Evolutionary conservation across 1,284 basidiomycete genomes (phyloP).

Genomic region (Ganoderma sinense): DNA sequence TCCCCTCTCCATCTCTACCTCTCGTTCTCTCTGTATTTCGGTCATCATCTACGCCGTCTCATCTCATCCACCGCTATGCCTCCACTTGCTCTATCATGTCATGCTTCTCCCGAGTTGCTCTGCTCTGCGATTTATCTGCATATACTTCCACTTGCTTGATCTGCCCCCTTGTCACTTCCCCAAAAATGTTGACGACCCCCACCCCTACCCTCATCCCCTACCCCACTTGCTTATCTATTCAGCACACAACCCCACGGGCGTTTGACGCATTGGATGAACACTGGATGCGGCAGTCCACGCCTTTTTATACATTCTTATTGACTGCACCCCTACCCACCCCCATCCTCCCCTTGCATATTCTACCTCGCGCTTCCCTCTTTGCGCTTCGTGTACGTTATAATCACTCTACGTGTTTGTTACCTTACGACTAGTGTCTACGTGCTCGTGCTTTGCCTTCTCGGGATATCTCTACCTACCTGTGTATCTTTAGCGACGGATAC

Average conservation of each 20-base stretch:
- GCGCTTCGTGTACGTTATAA: constrained; percentile 2
- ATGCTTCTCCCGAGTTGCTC: background rate
- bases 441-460: background rate
- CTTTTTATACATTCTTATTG: background rate
- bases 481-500: constrained; percentile 10
- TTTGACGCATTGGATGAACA: background rate
- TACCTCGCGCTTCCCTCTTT: background rate
- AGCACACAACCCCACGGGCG: background rate
- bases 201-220: background rate
- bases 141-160: background rate
- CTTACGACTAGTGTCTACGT: constrained; percentile 5
- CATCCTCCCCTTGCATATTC: background rate
- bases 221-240: background rate
- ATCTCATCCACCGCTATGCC: background rate
- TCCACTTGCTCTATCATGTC: background rate
- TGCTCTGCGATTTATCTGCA: background rate
- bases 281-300: background rate
- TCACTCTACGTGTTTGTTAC: constrained; percentile 4
- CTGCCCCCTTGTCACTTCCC: background rate
- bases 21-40: background rate
- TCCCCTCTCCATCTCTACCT: background rate
- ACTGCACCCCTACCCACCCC: background rate
- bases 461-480: background rate
- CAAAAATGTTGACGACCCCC: background rate
- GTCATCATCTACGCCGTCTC: background rate